A percentile compares a stretch with the other conserved stretches of the same genome.
phyloP scores from a whole-genome alignment of 1,139 yeast species.

The Yamadazyma dushanensis region DNA sequence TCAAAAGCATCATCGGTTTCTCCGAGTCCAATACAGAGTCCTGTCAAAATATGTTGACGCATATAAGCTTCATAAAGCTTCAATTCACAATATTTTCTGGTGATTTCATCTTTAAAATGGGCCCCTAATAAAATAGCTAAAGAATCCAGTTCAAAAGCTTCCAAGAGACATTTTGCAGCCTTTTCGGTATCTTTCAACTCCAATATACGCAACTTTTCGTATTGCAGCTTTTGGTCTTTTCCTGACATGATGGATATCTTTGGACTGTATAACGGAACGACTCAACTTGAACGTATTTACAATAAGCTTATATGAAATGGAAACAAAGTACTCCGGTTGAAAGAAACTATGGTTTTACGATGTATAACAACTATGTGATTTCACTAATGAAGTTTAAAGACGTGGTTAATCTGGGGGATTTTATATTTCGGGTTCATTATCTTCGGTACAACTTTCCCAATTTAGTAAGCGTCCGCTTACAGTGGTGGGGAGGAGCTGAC shows the following conservation, averaged over 20 bases:
- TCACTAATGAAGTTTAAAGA: neutral
- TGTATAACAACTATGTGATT: too few relatives aligned
- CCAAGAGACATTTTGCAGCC: constrained; percentile 55
- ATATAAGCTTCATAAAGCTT: constrained; percentile 57
- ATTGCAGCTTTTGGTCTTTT: constrained; percentile 17
- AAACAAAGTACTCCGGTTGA: too few relatives aligned
- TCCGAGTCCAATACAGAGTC: constrained; percentile 52
- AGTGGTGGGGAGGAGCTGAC: too few relatives aligned
- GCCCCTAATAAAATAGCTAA: constrained; percentile 50
- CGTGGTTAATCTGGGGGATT: neutral
- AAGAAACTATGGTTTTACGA: too few relatives aligned
- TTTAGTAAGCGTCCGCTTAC: neutral
- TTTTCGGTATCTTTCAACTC: constrained; percentile 46
- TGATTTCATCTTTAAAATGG: constrained; percentile 39
- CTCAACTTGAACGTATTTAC: neutral
- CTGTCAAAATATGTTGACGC: constrained; percentile 56
- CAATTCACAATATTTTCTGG: constrained; percentile 42
- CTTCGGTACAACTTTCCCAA: constrained; percentile 1
- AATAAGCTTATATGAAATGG: neutral
- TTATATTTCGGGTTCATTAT: neutral
- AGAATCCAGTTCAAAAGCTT: constrained; percentile 52
- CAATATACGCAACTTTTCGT: constrained; percentile 26
- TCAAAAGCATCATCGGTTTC: constrained; percentile 51
- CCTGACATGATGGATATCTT: constrained; percentile 5
- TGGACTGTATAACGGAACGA: constrained; percentile 1